Evolutionary conservation across 2,329 filamentous ascomycete genomes (phyloP).

Genomic region (Fusarium sp.): DNA sequence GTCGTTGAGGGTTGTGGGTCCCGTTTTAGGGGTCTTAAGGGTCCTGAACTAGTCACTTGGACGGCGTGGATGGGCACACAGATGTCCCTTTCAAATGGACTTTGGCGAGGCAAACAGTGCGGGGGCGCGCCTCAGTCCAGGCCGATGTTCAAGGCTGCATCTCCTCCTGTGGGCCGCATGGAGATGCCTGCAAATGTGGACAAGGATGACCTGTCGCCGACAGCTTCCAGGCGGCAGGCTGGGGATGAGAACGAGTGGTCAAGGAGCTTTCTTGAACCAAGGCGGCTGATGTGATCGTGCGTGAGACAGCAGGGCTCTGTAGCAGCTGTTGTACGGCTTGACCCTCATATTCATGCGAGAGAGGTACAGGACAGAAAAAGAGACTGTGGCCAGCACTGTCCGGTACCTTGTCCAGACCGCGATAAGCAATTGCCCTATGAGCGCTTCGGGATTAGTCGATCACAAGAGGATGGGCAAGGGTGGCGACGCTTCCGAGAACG

Average conservation of each 20-base stretch:
- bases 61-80: neutral
- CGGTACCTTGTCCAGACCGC: slow-evolving; percentile 3
- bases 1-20: slow-evolving; percentile 28
- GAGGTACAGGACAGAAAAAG: slow-evolving; percentile 9
- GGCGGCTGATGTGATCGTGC: slow-evolving; percentile 4
- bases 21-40: slow-evolving; percentile 29
- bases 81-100: slow-evolving; percentile 15
- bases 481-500: slow-evolving; percentile 38
- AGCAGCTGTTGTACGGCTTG: neutral
- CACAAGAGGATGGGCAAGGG: slow-evolving; percentile 3
- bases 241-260: slow-evolving; percentile 25
- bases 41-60: neutral
- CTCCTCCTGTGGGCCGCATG: slow-evolving; percentile 12
- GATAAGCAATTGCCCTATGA: slow-evolving; percentile 39
- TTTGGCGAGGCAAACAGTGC: slow-evolving; percentile 37
- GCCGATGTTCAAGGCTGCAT: slow-evolving; percentile 17
- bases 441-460: slow-evolving; percentile 26
- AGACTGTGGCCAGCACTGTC: slow-evolving; percentile 19
- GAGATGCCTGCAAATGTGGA: slow-evolving; percentile 8
- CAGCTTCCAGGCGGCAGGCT: slow-evolving; percentile 22
- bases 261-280: neutral
- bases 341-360: neutral
- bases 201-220: slow-evolving; percentile 21
- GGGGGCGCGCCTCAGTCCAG: slow-evolving; percentile 17
- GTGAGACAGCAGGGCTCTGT: neutral